Evolutionary conservation across 495 filamentous ascomycete species (phyloP), one percentile per base, ranked within the genome.

Genomic region (Acidiella bohemica): DNA sequence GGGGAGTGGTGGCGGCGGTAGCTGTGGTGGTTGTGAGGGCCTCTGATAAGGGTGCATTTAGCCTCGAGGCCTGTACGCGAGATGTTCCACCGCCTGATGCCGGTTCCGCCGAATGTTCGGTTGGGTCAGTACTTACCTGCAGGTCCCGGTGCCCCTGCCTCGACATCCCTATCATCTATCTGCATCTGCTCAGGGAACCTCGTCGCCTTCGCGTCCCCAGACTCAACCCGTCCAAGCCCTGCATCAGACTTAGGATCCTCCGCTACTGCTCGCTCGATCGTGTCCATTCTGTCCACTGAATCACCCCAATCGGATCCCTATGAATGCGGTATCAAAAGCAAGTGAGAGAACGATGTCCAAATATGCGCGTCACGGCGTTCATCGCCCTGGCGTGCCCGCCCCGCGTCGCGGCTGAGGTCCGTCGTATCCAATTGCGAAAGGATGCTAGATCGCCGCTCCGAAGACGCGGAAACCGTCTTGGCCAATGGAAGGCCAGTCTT

Each of bases 1-100:
- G n/a, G 4, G 50, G 48, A 11, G 56, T 35, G n/a, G 30, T 26
- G n/a, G 13, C 13, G 13, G 26, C n/a, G 8, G n/a, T 38, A 22
- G 30, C 21, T 23, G 20, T 23, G 23, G 34, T 37, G 13, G 28
- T 17, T 16, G 21, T 19, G 20, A 1, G 31, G 13, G 5, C 5
- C 22, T 30, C 23, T 16, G 10, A 19, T 5, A 37, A 30, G 28
- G 28, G 23, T 21, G 5, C 21, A 13, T 37, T 37, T 19, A 21
- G 2, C n/a, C n/a, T 36, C n/a, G n/a, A n/a, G n/a, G n/a, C n/a
- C n/a, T n/a, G n/a, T n/a, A n/a, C n/a, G n/a, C n/a, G n/a, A n/a
- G n/a, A n/a, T n/a, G n/a, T n/a, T n/a, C n/a, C n/a, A n/a, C n/a
- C n/a, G n/a, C n/a, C n/a, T n/a, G n/a, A n/a, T n/a, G n/a, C n/a